Base-by-base conservation (phyloP, 305 asterid species). In the Ruellia speciosa region DNA sequence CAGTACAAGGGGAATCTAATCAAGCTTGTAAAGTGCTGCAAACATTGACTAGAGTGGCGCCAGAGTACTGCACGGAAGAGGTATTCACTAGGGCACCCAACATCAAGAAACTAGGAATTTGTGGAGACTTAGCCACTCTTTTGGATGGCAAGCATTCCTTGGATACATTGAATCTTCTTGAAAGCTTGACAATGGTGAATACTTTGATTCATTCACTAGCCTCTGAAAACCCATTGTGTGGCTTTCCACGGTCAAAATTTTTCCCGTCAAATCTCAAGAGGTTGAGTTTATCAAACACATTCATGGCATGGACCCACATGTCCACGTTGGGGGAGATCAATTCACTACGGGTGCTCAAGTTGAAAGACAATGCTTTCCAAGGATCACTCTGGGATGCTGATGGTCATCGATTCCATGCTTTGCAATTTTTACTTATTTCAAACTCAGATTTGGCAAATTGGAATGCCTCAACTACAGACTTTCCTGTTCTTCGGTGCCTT, bases 261-360 rank as follows among this genome's bases (percentile, higher is more conserved):
- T 77, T 77, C 41, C 81, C 84, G 9, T 51, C 69, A 7, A 68
- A 57, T 33, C 51, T 82, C 2, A 77, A 28, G 61, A 72, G 63
- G 49, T 63, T 79, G 45, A 69, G 74, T 0, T 19, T 80, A 49
- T 65, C 69, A 1, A 54, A 50, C 4, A 74, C 85, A 0, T 17
- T 13, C 17, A 62, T 83, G 31, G 58, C 72, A 0, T 81, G 86
- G 88, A 9, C 2, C 9, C 54, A 69, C 40, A 78, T 80, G 78
- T 39, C 75, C 3, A 61, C 61, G 9, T 41, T 86, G 65, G 82
- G 79, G 18, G 52, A 7, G 62, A 53, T 85, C 54, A 59, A 50
- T n/a, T 51, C 62, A 9, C 81, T 85, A 0, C 77, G 76, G 69
- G 79, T 76, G 18, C 90, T 85, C 55, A 85, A 80, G 60, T 13